Evolutionary conservation across 1,284 basidiomycete genomes (phyloP), one percentile per base, ranked within the genome.

Genomic region (Irpex lacteus): DNA sequence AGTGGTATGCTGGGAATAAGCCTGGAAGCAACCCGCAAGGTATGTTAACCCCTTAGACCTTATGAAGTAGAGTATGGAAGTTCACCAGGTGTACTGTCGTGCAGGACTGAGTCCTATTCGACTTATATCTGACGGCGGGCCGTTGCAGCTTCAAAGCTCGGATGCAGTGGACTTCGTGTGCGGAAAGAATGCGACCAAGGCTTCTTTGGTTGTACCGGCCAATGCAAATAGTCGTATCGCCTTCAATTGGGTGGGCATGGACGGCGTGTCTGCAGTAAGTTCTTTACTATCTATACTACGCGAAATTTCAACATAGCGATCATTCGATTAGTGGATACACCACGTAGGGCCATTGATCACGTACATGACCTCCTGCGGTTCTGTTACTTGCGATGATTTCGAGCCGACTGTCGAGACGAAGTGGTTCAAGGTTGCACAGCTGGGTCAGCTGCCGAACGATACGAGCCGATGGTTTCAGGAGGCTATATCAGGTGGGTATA

Each of bases 341-440:
- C 55, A n/a, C 15, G 36, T 34, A n/a, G 55, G 55, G 7, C 55
- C 55, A 5, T 9, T 57, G 36, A n/a, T 57, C 15, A 36, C 36
- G 15, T 57, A 57, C 55, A 57, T 57, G 55, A 18, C 55, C 26
- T 34, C 55, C 18, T 57, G 55, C 18, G 55, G 55, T 38, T 4
- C 55, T 34, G 15, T 9, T 9, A 57, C 18, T 21, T 57, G 55
- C 36, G 55, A 57, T 9, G 32, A 21, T 9, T 57, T 26, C 6
- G 55, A 57, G 8, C 19, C 55, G 26, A 36, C 55, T 38, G 8
- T 52, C 18, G 55, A 38, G 3, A 38, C 55, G 13, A 57, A 57
- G 26, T 57, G 55, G 55, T 57, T 57, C 55, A 57, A 57, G 55
- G 36, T 57, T 38, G 26, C 55, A 2, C 19, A 57, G 26, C 26